phyloP scores from a whole-genome alignment of 1,139 yeast species.

The Debaryomycetaceae sp. region DNA sequence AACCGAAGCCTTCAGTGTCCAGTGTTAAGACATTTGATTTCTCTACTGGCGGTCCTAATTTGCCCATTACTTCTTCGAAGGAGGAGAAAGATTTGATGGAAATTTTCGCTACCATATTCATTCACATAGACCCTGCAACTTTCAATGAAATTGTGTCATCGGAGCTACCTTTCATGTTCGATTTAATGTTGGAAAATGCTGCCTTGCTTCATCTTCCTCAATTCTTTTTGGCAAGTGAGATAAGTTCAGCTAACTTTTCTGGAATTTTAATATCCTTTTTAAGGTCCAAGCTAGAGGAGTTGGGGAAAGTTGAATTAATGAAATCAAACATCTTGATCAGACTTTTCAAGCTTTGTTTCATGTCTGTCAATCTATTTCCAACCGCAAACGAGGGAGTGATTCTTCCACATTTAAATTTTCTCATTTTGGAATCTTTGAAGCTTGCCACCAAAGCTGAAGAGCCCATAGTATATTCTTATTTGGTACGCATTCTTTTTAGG shows the following conservation, averaged over 20 bases:
- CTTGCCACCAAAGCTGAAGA: constrained; percentile 87
- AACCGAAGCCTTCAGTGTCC: constrained; percentile 35
- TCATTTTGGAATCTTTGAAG: constrained; percentile 77
- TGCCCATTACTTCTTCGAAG: constrained; percentile 82
- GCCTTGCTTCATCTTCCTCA: constrained; percentile 90
- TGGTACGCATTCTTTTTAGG: constrained; percentile 85
- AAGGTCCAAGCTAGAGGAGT: constrained; percentile 65
- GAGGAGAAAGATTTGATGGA: constrained; percentile 97
- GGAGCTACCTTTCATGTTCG: constrained; percentile 75
- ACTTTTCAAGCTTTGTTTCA: constrained; percentile 84
- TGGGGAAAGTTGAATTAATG: constrained; percentile 77
- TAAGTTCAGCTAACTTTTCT: constrained; percentile 88
- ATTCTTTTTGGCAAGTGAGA: constrained; percentile 88
- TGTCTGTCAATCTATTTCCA: constrained; percentile 94
- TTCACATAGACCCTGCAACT: constrained; percentile 92
- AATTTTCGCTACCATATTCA: constrained; percentile 88
- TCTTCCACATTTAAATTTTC: constrained; percentile 78
- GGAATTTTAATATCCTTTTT: constrained; percentile 81
- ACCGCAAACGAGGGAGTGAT: constrained; percentile 81
- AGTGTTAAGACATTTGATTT: constrained; percentile 60
- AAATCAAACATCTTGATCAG: constrained; percentile 81
- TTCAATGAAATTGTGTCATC: constrained; percentile 88
- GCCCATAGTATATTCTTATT: constrained; percentile 83
- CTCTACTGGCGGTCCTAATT: constrained; percentile 65
- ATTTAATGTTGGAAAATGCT: constrained; percentile 78